Percentiles rank a stretch among this genome's conserved stretches.
Conservation (phyloP, 106 monocot species). For the Vanilla planifolia region DNA sequence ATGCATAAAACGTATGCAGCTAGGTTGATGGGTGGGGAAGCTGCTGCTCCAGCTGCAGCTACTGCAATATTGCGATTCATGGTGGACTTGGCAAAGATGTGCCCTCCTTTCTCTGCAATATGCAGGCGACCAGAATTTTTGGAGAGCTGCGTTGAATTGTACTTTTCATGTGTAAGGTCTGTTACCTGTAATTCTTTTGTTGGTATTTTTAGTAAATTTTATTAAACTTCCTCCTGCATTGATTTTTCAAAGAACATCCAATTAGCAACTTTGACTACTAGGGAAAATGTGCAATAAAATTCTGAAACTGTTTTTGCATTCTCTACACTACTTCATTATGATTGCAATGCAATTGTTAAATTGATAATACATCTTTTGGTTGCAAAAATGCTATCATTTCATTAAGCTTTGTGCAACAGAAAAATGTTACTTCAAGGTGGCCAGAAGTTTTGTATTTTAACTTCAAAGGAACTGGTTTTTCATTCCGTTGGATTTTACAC, state of each 20-base stretch:
- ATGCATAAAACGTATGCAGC: constrained; percentile 99
- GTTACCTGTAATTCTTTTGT: constrained; percentile 10
- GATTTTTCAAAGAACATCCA: too few species aligned
- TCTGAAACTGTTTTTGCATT: too few species aligned
- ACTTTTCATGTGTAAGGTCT: constrained; percentile 96
- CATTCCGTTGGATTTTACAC: not conserved
- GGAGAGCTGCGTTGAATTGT: constrained; percentile 94
- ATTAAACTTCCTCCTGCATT: too few species aligned
- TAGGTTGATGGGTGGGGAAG: constrained; percentile 94
- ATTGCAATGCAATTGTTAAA: too few species aligned
- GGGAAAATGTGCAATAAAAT: too few species aligned
- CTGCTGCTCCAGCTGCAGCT: constrained; percentile 80
- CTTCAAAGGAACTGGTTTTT: not conserved
- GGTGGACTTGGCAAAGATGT: constrained; percentile 97
- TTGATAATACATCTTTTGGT: too few species aligned
- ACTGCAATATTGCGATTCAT: constrained; percentile 84
- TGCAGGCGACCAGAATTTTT: constrained; percentile 88
- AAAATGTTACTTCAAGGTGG: too few species aligned
- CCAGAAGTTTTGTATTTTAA: not conserved
- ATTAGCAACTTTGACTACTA: too few species aligned
- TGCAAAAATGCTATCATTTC: too few species aligned
- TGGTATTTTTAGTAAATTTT: not conserved
- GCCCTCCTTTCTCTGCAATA: constrained; percentile 73
- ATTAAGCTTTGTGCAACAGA: too few species aligned
- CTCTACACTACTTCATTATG: too few species aligned